Evolutionary conservation across 805 yeast genomes (phyloP).

Genomic region (Kazachstania martiniae): DNA sequence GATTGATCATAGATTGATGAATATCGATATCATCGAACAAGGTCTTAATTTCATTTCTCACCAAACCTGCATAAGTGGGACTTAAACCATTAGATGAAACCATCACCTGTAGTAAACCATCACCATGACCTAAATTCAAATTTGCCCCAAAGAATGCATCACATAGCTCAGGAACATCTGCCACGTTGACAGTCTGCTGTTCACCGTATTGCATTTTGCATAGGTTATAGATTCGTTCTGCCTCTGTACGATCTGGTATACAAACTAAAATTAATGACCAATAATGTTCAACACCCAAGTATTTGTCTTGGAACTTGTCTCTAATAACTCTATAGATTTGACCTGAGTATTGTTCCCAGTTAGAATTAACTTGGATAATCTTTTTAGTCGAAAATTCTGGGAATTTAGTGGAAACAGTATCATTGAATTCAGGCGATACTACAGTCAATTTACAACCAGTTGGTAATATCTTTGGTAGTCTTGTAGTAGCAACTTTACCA

Average conservation of each 20-base stretch:
- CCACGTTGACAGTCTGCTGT: conserved; percentile 26
- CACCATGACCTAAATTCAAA: conserved; percentile 5
- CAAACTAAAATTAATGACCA: conserved; percentile 25
- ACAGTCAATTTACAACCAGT: conserved; percentile 26
- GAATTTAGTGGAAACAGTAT: conserved; percentile 10
- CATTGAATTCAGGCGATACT: conserved; percentile 11
- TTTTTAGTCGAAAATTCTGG: conserved; percentile 1
- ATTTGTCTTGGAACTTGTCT: conserved; percentile 7
- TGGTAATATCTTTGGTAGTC: conserved; percentile 23
- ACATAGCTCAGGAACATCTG: conserved; percentile 27
- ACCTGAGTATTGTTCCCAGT: conserved; percentile 7
- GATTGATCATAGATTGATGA: conserved; percentile 14
- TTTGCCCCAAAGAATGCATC: conserved; percentile 29
- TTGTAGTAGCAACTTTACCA: conserved; percentile 26
- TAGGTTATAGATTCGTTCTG: conserved; percentile 17
- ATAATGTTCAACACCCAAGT: conserved; percentile 11
- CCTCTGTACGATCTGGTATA: conserved; percentile 16
- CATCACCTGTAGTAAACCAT: conserved; percentile 13
- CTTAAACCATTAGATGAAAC: conserved; percentile 26
- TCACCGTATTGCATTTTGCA: conserved; percentile 16
- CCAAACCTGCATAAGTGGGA: conserved; percentile 25
- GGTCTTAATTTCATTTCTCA: conserved; percentile 19
- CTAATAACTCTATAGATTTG: conserved; percentile 12
- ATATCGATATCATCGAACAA: conserved; percentile 12
- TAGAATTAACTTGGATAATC: conserved; percentile 1